These are phyloP conservation scores for Knoxia roxburghii DNA, from an alignment of 257 asterid species.

Conservation along the genomic window DNA sequence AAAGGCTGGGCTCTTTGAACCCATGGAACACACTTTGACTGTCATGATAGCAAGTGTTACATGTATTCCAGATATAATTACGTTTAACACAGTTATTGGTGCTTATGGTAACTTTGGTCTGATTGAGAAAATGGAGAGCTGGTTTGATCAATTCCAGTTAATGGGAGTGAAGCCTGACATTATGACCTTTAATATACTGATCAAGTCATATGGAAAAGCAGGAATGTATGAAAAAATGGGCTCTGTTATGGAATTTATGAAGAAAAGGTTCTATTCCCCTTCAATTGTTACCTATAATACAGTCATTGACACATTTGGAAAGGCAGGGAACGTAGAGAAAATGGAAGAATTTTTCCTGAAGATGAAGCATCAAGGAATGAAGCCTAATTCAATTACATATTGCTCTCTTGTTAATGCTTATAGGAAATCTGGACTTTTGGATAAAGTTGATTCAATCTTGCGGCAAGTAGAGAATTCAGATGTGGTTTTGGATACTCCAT, in stretches of 20 bases:
- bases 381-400: conserved; percentile 80
- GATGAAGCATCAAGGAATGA: conserved; percentile 80
- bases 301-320: conserved; percentile 71
- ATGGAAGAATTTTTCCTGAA: conserved; percentile 75
- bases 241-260: conserved; percentile 63
- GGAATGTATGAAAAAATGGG: conserved; percentile 59
- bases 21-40: conserved; percentile 57
- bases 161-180: conserved; percentile 81
- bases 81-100: conserved; percentile 73
- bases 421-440: conserved; percentile 55
- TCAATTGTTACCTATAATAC: conserved; percentile 70
- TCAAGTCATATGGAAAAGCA: conserved; percentile 60
- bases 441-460: conserved; percentile 55
- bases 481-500: conserved; percentile 68
- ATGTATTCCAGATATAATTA: conserved; percentile 60
- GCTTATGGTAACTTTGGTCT: conserved; percentile 64
- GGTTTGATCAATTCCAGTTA: conserved; percentile 81
- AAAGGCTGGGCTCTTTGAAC: conserved; percentile 57
- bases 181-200: conserved; percentile 65
- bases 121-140: conserved; percentile 72
- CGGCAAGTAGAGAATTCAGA: conserved; percentile 79
- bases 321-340: conserved; percentile 51
- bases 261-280: conserved; percentile 66
- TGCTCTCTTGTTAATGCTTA: conserved; percentile 70
- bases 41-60: conserved; percentile 61